Conservation (phyloP, 345 rosid species). For the Hevea brasiliensis region DNA sequence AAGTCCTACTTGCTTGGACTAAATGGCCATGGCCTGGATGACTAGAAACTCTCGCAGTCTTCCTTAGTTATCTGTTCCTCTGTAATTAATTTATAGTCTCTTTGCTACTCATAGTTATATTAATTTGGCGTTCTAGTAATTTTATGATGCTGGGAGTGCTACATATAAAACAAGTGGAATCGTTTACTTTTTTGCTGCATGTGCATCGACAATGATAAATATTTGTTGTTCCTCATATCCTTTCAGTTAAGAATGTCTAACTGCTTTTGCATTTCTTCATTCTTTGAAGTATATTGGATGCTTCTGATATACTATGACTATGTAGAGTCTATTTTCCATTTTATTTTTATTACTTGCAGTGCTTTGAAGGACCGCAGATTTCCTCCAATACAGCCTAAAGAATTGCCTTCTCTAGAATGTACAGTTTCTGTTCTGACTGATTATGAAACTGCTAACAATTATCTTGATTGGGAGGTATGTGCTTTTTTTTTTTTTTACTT, state of each 20-base stretch:
- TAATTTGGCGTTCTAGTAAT: too few species aligned
- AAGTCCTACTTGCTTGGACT: too few species aligned
- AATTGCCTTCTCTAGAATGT: slow-evolving; percentile 85
- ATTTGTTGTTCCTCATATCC: too few species aligned
- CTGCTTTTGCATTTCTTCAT: not conserved
- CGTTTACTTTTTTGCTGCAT: too few species aligned
- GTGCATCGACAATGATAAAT: not conserved
- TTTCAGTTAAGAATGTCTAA: too few species aligned
- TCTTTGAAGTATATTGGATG: not conserved
- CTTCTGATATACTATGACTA: not conserved
- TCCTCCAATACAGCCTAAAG: slow-evolving; percentile 89
- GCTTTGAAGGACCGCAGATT: slow-evolving; percentile 97
- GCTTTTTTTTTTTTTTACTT: slow-evolving; percentile 16
- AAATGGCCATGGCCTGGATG: too few species aligned
- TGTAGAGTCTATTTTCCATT: not conserved
- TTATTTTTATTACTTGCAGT: slow-evolving; percentile 43
- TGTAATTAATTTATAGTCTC: too few species aligned
- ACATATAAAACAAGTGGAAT: too few species aligned
- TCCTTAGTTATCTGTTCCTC: too few species aligned
- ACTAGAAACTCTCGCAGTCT: too few species aligned
- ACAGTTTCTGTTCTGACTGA: slow-evolving; percentile 84
- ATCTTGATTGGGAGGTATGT: slow-evolving; percentile 97
- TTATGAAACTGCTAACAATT: slow-evolving; percentile 73
- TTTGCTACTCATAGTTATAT: too few species aligned
- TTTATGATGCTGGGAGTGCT: too few species aligned